Evolutionary conservation across 2,329 filamentous ascomycete species (phyloP), one percentile per base, ranked within the genome.

Genomic region (Aspergillus alliaceus): DNA sequence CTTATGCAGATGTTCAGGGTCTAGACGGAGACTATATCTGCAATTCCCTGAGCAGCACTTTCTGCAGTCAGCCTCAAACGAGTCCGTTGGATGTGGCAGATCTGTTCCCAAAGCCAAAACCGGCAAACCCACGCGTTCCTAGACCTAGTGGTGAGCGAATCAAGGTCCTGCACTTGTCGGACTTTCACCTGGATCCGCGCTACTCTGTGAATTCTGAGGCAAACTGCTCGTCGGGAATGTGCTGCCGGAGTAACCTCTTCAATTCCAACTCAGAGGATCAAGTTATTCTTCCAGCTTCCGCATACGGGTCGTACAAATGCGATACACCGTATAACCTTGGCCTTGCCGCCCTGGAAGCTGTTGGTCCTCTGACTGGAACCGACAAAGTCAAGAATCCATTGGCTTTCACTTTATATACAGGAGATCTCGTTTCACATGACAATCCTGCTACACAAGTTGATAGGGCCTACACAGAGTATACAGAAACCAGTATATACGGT

Each of bases 271-370:
- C 74, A 7, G 50, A 64, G 39, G 65, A 71, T 27, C 58, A 75
- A 52, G 64, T 79, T 40, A 60, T 74, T 11, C 67, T 82, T 44
- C 76, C 82, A 3, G 82, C 84, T 8, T 78, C 82, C 2, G 69
- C 82, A 0, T 86, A 82, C 64, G 84, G 84, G 3, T 75, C 79
- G 22, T 86, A 79, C 68, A 73, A 75, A 18, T 86, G 84, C 63
- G 84, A 86, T 64, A 82, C 82, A 7, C 84, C 84, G 1, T 85
- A 84, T 60, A 83, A 82, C 53, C 75, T 86, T 6, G 81, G 78
- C 11, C 72, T 84, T 6, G 81, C 83, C 8, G 83, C 82, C 18
- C 68, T 86, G 15, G 79, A 85, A 66, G 80, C 84, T 2, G 78
- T 86, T 37, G 80, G 76, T 1, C 79, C 83, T 6, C 66, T 86